Evolutionary conservation across 2,329 filamentous ascomycete genomes (phyloP).

Genomic region (Thielaviopsis cerberus): DNA sequence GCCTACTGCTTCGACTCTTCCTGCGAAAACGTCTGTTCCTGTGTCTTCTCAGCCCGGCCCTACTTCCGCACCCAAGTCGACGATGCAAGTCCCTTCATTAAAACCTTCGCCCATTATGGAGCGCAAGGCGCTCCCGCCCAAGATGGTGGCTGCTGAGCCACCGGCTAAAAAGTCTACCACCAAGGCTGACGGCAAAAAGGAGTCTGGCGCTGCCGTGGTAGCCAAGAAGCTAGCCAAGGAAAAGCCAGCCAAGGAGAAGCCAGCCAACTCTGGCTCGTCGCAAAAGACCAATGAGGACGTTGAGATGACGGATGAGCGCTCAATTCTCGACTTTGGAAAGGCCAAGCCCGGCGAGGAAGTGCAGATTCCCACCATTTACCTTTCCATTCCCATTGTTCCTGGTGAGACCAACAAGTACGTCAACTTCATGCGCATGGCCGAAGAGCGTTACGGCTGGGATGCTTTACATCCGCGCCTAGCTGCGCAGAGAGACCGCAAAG

Average conservation of each 20-base stretch:
- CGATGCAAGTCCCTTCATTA: conserved; percentile 8
- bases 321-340: conserved; percentile 43
- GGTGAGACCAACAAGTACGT: conserved; percentile 78
- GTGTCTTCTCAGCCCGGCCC: background rate
- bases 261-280: conserved; percentile 26
- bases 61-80: background rate
- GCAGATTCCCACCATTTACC: conserved; percentile 56
- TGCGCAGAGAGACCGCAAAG: conserved; percentile 70
- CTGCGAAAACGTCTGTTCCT: background rate
- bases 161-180: conserved; percentile 1
- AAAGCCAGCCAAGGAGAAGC: conserved; percentile 18
- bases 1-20: background rate
- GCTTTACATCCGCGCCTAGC: conserved; percentile 81
- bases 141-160: background rate
- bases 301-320: conserved; percentile 24
- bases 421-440: conserved; percentile 85
- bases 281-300: conserved; percentile 35
- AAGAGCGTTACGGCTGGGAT: conserved; percentile 86
- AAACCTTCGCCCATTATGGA: conserved; percentile 11
- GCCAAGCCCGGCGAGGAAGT: conserved; percentile 39
- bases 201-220: conserved; percentile 22
- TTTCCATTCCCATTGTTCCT: conserved; percentile 56
- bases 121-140: conserved; percentile 8
- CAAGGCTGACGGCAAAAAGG: conserved; percentile 30
- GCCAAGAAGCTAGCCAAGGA: conserved; percentile 8